These are phyloP conservation scores for Yueomyces sp. DNA, from an alignment of 805 yeast genomes.

Conservation along the genomic window DNA sequence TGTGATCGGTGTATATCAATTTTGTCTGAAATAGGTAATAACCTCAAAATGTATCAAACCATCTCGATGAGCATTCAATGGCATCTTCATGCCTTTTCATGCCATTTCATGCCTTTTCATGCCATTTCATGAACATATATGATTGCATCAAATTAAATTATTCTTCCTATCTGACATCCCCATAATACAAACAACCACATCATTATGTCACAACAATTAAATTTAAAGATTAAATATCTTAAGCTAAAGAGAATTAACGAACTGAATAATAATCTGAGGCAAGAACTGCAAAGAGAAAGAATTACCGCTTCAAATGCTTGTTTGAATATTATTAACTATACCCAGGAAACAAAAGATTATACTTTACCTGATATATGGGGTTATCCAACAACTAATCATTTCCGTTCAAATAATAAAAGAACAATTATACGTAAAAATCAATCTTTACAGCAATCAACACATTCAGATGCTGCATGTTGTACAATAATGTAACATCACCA, in stretches of 20 bases:
- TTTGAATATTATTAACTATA: slow-evolving; percentile 28
- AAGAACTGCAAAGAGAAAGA: slow-evolving; percentile 40
- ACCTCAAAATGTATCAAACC: no score
- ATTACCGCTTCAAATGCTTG: slow-evolving; percentile 55
- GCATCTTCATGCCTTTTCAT: no score
- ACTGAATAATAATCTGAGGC: slow-evolving; percentile 38
- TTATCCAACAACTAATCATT: slow-evolving; percentile 25
- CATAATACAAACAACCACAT: no score
- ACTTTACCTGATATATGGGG: slow-evolving; percentile 31
- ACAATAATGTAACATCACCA: slow-evolving; percentile 19
- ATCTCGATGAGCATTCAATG: no score
- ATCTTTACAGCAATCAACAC: not conserved
- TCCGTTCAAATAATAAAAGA: slow-evolving; percentile 13
- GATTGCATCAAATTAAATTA: no score
- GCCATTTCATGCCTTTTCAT: no score
- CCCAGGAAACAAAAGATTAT: slow-evolving; percentile 25
- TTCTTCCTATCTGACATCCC: no score
- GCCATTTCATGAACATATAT: no score
- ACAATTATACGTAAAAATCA: not conserved
- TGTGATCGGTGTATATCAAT: no score
- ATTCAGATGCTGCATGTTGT: slow-evolving; percentile 20
- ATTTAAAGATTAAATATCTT: slow-evolving; percentile 35
- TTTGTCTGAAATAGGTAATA: no score
- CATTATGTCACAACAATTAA: slow-evolving; percentile 7
- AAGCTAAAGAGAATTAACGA: slow-evolving; percentile 50